Conservation (phyloP, 331 rosid species). For the Erythrophleum ivorense region DNA sequence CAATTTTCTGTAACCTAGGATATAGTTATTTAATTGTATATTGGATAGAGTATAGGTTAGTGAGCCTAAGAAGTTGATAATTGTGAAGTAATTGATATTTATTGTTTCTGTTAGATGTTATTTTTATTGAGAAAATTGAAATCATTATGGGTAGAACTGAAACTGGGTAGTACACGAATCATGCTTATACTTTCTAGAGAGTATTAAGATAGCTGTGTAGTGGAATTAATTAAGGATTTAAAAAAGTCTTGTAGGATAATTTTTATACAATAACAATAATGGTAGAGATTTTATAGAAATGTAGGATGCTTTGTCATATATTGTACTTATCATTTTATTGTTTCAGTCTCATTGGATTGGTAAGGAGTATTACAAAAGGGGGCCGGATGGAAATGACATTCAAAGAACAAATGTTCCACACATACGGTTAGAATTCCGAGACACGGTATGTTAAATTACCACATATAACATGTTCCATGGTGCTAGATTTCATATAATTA, state of each 20-base stretch:
- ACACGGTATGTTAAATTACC: slow-evolving; percentile 58
- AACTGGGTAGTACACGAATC: not conserved
- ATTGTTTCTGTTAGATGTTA: not conserved
- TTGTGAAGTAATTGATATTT: not conserved
- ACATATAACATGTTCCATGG: not conserved
- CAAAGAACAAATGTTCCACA: slow-evolving; percentile 96
- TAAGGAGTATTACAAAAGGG: slow-evolving; percentile 85
- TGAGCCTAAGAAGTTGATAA: not conserved
- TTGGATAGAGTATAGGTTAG: not conserved
- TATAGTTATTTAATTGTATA: not conserved
- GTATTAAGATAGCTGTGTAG: not conserved
- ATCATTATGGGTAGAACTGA: too few species aligned
- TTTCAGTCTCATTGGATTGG: slow-evolving; percentile 98
- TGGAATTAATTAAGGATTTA: not conserved
- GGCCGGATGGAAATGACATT: slow-evolving; percentile 93
- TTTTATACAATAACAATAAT: not conserved
- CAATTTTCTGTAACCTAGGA: not conserved
- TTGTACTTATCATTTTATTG: slow-evolving; percentile 32
- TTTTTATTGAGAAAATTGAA: not conserved
- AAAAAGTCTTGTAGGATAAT: too few species aligned
- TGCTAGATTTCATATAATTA: not conserved
- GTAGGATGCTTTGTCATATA: not conserved
- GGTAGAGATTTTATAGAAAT: not conserved
- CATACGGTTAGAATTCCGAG: slow-evolving; percentile 93
- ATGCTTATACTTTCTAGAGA: not conserved